These are phyloP conservation scores for Benincasa hispida DNA, from an alignment of 306 rosid species.

Conservation along the genomic window DNA sequence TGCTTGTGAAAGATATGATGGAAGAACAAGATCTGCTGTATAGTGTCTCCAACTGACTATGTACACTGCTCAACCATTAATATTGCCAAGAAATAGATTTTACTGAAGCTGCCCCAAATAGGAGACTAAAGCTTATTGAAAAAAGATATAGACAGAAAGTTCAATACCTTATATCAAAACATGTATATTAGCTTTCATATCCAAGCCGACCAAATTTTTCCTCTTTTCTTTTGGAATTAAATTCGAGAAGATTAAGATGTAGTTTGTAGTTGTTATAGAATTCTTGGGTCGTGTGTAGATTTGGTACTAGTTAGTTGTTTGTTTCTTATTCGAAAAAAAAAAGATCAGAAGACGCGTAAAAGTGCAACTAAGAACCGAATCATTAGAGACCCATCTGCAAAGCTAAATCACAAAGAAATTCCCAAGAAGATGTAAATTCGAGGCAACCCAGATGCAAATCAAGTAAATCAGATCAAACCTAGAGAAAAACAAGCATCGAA, in stretches of 20 bases:
- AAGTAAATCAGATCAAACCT: constrained; percentile 14
- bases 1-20: not conserved
- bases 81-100: not conserved
- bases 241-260: not conserved
- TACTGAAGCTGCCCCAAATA: not conserved
- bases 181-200: not conserved
- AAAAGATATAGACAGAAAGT: not conserved
- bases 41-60: not conserved
- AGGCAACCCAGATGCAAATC: constrained; percentile 23
- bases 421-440: not conserved
- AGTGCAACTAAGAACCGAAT: not conserved
- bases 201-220: not conserved
- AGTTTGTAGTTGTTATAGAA: not conserved
- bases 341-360: not conserved
- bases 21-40: not conserved
- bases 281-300: not conserved
- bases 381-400: not conserved
- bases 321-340: not conserved
- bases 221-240: not conserved
- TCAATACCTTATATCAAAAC: not conserved
- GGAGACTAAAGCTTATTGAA: not conserved
- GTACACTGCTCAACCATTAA: not conserved
- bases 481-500: constrained; percentile 17
- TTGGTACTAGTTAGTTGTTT: not conserved
- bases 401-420: constrained; percentile 1